A percentile compares a stretch with the other conserved stretches of the same genome.
Evolutionary conservation across 139 green algal species (phyloP).

Genomic region (Chlorella sp.): DNA sequence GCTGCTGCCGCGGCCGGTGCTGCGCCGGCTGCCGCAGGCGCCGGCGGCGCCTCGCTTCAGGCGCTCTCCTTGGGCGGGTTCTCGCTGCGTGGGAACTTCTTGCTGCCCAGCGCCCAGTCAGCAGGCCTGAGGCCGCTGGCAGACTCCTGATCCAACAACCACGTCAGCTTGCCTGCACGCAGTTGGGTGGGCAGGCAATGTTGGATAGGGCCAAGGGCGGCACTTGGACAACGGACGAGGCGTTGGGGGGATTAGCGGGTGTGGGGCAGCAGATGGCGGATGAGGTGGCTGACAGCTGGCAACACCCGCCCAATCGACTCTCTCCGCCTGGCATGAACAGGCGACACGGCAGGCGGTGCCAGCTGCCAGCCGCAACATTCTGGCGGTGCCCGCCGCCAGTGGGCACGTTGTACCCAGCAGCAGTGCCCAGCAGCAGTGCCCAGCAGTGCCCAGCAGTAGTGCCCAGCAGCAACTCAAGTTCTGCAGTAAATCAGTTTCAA

Average conservation of each 20-base stretch:
- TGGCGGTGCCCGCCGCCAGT: no score
- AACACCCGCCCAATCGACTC: constrained; percentile 30
- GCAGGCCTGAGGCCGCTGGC: constrained; percentile 65
- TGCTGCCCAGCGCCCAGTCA: constrained; percentile 72
- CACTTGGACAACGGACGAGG: neutral
- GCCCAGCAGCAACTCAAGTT: no score
- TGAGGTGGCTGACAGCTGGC: neutral
- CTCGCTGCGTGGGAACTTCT: constrained; percentile 71
- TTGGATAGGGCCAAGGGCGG: constrained; percentile 51
- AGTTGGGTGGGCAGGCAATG: neutral
- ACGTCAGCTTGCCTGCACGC: constrained; percentile 50
- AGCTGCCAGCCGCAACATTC: neutral
- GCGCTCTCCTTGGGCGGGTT: constrained; percentile 26
- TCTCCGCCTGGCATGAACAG: neutral
- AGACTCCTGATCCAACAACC: constrained; percentile 64
- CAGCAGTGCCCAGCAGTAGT: no score
- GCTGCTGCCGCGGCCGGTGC: neutral
- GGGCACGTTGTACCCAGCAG: no score
- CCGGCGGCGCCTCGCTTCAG: constrained; percentile 17
- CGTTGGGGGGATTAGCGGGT: neutral
- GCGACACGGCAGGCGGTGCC: no score
- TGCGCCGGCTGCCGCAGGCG: neutral
- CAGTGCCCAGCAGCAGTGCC: no score
- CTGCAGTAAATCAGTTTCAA: no score
- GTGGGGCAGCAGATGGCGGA: neutral